Evolutionary conservation across 306 rosid genomes (phyloP).

Genomic region (Malus orientalis): DNA sequence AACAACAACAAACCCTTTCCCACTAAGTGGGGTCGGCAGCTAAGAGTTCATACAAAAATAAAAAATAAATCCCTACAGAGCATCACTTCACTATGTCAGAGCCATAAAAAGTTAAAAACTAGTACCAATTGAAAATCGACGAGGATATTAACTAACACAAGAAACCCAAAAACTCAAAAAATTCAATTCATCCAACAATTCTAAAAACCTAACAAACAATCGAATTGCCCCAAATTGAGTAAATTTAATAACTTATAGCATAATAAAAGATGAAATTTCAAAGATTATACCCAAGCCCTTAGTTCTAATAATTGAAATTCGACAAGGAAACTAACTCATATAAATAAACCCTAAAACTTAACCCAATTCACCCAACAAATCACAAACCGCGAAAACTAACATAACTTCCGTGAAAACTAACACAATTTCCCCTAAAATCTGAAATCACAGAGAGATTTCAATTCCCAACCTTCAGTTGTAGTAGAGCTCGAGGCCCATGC

Average conservation of each 20-base stretch:
- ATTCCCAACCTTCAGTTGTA: constrained; percentile 38
- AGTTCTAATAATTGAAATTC: too few species aligned
- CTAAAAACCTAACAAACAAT: not conserved
- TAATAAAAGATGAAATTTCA: too few species aligned
- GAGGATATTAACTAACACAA: not conserved
- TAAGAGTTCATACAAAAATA: not conserved
- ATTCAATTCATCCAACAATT: not conserved
- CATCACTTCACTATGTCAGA: not conserved
- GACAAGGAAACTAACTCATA: too few species aligned
- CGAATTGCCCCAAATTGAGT: not conserved
- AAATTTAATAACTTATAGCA: too few species aligned
- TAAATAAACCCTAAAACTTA: too few species aligned
- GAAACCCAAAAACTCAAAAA: not conserved
- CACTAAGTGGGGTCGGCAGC: too few species aligned
- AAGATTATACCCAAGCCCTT: too few species aligned
- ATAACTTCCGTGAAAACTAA: too few species aligned
- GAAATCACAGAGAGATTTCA: not conserved
- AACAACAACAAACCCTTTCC: too few species aligned
- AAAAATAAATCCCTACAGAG: too few species aligned
- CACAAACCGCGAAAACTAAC: not conserved
- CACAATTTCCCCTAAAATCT: too few species aligned
- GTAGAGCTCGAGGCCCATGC: constrained; percentile 97
- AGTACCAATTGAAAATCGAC: not conserved
- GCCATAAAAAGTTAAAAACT: not conserved
- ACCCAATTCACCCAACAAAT: not conserved